Percentiles rank a stretch among this genome's conserved stretches.
Evolutionary conservation across 306 rosid species (phyloP).

Genomic region (Cucurbita ficifolia): DNA sequence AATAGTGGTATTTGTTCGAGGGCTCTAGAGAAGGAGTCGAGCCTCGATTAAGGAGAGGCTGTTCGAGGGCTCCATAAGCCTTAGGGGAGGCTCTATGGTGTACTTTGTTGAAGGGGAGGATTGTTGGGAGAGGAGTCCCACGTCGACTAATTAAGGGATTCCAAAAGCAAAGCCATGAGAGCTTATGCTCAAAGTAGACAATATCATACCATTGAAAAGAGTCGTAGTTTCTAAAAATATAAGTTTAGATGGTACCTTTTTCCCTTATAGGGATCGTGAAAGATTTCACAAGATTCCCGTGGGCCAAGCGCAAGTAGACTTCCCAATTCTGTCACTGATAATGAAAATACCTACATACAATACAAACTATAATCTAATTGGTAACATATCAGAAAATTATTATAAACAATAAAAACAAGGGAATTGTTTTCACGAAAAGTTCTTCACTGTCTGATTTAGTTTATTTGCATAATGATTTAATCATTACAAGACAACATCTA

Average conservation of each 20-base stretch:
- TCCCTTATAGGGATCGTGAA: constrained; percentile 56
- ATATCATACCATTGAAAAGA: no score
- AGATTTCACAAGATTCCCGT: constrained; percentile 57
- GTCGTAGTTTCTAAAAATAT: no score
- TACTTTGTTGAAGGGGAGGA: no score
- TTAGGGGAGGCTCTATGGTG: no score
- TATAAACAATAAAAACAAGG: neutral
- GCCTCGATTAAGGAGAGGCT: no score
- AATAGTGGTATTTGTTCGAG: no score
- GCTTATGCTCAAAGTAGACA: no score
- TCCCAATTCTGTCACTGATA: constrained; percentile 81
- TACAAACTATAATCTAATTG: constrained; percentile 6
- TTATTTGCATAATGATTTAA: neutral
- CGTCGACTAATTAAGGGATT: no score
- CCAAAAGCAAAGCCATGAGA: no score
- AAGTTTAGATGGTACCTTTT: constrained; percentile 28
- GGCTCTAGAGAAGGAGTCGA: no score
- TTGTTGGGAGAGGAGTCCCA: no score
- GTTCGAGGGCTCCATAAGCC: no score
- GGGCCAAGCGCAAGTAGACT: constrained; percentile 53
- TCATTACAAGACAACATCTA: neutral
- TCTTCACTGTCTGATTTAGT: neutral
- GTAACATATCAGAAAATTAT: neutral
- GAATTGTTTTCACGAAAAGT: neutral
- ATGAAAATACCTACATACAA: constrained; percentile 60